phyloP scores from a whole-genome alignment of 2,329 filamentous ascomycete genomes.

The Aspergillus hortae region DNA sequence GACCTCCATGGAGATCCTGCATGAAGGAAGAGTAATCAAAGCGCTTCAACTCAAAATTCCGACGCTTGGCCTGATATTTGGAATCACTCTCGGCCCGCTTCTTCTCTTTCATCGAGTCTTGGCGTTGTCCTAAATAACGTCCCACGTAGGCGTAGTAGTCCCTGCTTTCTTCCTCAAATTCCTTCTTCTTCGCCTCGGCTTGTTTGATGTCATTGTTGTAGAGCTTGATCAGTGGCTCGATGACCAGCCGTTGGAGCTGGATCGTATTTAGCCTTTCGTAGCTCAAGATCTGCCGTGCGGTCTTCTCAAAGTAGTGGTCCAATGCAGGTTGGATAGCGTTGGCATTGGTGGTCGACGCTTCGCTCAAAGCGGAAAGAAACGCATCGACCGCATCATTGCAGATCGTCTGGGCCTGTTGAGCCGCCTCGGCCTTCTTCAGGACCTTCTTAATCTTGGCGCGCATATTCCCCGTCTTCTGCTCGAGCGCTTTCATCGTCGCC shows the following conservation, averaged over 20 bases:
- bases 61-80: constrained; percentile 90
- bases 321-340: constrained; percentile 96
- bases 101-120: constrained; percentile 95
- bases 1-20: constrained; percentile 98
- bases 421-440: constrained; percentile 87
- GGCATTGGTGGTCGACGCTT: constrained; percentile 85
- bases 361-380: constrained; percentile 81
- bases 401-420: constrained; percentile 71
- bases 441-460: constrained; percentile 93
- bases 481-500: constrained; percentile 91
- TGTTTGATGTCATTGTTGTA: constrained; percentile 98
- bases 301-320: constrained; percentile 98
- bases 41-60: constrained; percentile 93
- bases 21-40: constrained; percentile 99
- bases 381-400: constrained; percentile 81
- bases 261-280: constrained; percentile 82
- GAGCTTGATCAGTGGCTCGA: constrained; percentile 86
- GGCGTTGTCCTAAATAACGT: constrained; percentile 90
- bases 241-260: constrained; percentile 88
- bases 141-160: constrained; percentile 97
- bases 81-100: constrained; percentile 91
- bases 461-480: constrained; percentile 96
- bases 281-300: constrained; percentile 79
- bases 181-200: constrained; percentile 91
- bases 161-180: constrained; percentile 98